phyloP scores from a whole-genome alignment of 805 yeast species.

The Ogataea zsoltii region DNA sequence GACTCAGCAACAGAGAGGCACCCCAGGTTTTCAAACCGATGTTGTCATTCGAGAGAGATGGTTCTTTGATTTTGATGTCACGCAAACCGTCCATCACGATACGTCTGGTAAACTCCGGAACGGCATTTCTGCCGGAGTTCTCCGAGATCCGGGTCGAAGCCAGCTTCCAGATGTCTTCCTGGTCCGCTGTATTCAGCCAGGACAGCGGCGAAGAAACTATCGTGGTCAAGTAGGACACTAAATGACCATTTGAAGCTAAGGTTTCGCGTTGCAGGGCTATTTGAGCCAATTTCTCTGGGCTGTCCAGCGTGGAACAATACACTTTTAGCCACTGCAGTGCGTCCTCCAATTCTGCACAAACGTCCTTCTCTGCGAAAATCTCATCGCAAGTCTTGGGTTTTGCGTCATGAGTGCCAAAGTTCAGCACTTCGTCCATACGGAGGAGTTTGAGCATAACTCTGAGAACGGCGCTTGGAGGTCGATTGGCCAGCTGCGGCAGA shows the following conservation, averaged over 20 bases:
- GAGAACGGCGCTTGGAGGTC: conserved; percentile 51
- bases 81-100: conserved; percentile 44
- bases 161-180: conserved; percentile 46
- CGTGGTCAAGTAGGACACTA: conserved; percentile 50
- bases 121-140: conserved; percentile 82
- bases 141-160: conserved; percentile 74
- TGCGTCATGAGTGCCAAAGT: conserved; percentile 39
- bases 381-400: conserved; percentile 5
- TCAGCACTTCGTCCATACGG: conserved; percentile 48
- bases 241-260: conserved; percentile 25
- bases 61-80: conserved; percentile 61
- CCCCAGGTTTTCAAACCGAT: conserved; percentile 97
- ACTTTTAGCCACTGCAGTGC: conserved; percentile 47
- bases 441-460: conserved; percentile 47
- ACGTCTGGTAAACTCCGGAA: conserved; percentile 65
- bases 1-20: conserved; percentile 70
- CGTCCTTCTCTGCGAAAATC: conserved; percentile 36
- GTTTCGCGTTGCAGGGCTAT: not conserved
- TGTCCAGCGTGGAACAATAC: conserved; percentile 37
- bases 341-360: conserved; percentile 29
- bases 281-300: conserved; percentile 5
- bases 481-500: conserved; percentile 49
- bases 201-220: conserved; percentile 48
- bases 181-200: conserved; percentile 42
- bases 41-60: conserved; percentile 82